Evolutionary conservation across 352 stramenopile genomes (phyloP).

Genomic region (Phytophthora citrophthora): DNA sequence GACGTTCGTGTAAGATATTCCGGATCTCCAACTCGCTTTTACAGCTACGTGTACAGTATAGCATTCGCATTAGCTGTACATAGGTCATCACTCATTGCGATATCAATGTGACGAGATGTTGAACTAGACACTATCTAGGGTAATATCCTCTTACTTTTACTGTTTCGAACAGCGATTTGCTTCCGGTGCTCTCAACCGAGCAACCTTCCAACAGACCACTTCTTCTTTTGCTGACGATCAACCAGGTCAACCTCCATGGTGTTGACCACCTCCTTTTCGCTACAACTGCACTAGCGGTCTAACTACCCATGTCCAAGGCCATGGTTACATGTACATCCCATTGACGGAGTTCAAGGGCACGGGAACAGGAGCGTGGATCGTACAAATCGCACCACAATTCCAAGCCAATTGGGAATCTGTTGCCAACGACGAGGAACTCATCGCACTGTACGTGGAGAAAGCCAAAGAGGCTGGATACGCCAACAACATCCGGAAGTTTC

Average conservation of each 20-base stretch:
- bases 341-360: conserved; percentile 31
- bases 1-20: no score
- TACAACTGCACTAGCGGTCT: background rate
- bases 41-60: no score
- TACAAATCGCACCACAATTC: conserved; percentile 37
- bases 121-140: no score
- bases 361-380: conserved; percentile 27
- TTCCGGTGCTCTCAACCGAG: background rate
- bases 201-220: background rate
- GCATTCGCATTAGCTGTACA: no score
- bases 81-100: no score
- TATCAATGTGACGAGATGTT: no score
- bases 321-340: conserved; percentile 40
- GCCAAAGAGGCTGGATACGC: conserved; percentile 13
- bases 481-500: conserved; percentile 31
- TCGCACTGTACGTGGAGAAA: conserved; percentile 27
- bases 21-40: no score
- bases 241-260: background rate
- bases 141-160: no score
- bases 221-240: no score
- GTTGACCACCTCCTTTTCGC: background rate
- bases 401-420: conserved; percentile 28
- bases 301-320: conserved; percentile 11
- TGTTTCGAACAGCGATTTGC: no score
- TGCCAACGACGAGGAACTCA: conserved; percentile 24